These are phyloP conservation scores for Picochlorum sp. DNA, from an alignment of 139 green algal genomes.

Conservation along the genomic window DNA sequence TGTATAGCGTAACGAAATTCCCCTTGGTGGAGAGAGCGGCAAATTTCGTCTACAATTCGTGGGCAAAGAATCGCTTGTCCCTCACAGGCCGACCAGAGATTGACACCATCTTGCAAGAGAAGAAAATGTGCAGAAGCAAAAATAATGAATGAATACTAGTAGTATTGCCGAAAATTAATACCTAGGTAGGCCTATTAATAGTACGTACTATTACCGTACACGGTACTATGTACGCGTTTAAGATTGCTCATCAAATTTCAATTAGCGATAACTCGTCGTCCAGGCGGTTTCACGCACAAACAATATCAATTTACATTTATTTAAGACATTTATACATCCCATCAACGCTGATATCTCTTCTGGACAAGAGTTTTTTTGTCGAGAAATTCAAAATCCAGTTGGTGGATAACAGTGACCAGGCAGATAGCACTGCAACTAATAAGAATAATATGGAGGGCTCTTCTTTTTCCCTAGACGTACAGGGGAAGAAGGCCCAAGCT, in stretches of 20 bases:
- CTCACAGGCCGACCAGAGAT: conserved; percentile 55
- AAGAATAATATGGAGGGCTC: background rate
- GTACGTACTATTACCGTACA: background rate
- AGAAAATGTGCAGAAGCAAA: background rate
- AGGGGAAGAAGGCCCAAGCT: background rate
- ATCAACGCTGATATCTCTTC: background rate
- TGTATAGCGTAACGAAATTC: conserved; percentile 63
- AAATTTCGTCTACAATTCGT: conserved; percentile 76
- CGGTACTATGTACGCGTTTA: background rate
- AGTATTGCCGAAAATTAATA: background rate
- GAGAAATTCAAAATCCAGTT: background rate
- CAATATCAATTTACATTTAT: background rate
- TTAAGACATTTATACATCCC: background rate
- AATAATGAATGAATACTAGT: background rate
- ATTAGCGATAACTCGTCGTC: background rate
- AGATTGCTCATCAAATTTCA: background rate
- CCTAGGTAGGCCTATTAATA: background rate
- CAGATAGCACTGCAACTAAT: background rate
- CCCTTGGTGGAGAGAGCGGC: conserved; percentile 27
- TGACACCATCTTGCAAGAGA: background rate
- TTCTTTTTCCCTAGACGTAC: no score
- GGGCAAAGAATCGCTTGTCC: conserved; percentile 63
- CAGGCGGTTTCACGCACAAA: no score
- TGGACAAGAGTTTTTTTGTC: background rate
- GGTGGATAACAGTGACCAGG: background rate